phyloP scores from a whole-genome alignment of 2,329 filamentous ascomycete genomes.

The Stagonosporopsis chrysanthemi region DNA sequence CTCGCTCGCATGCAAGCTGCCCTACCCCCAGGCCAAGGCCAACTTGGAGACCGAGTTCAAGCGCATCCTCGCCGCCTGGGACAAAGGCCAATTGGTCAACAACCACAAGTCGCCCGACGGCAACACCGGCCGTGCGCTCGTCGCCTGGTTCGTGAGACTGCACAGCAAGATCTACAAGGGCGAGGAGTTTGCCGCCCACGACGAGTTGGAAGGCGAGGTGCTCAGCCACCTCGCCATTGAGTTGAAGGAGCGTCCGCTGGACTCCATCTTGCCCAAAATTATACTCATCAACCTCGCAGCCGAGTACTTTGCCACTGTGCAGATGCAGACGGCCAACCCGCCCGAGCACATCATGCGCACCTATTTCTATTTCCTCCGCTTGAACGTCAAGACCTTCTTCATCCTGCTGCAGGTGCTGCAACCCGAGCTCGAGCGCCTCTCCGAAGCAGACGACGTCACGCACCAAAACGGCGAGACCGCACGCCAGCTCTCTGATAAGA shows the following conservation, averaged over 20 bases:
- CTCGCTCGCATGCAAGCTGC: constrained; percentile 75
- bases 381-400: constrained; percentile 81
- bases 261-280: constrained; percentile 76
- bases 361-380: constrained; percentile 71
- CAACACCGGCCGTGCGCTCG: constrained; percentile 69
- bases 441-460: constrained; percentile 55
- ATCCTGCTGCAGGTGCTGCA: constrained; percentile 74
- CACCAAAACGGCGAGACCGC: constrained; percentile 45
- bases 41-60: constrained; percentile 85
- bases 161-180: constrained; percentile 87
- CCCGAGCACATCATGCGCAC: constrained; percentile 49
- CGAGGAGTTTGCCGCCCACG: constrained; percentile 74
- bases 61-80: constrained; percentile 66
- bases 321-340: constrained; percentile 56
- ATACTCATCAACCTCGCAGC: constrained; percentile 86
- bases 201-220: constrained; percentile 86
- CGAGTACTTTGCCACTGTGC: constrained; percentile 73
- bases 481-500: constrained; percentile 56
- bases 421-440: constrained; percentile 71
- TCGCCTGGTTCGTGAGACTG: constrained; percentile 83
- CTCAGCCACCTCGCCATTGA: constrained; percentile 77
- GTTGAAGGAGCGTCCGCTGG: constrained; percentile 71
- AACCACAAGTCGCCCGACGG: constrained; percentile 49
- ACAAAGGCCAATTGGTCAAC: constrained; percentile 61
- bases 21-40: constrained; percentile 74